Evolutionary conservation across 768 basidiomycete genomes (phyloP), one percentile per base, ranked within the genome.

Genomic region (Lenzites betulinus): DNA sequence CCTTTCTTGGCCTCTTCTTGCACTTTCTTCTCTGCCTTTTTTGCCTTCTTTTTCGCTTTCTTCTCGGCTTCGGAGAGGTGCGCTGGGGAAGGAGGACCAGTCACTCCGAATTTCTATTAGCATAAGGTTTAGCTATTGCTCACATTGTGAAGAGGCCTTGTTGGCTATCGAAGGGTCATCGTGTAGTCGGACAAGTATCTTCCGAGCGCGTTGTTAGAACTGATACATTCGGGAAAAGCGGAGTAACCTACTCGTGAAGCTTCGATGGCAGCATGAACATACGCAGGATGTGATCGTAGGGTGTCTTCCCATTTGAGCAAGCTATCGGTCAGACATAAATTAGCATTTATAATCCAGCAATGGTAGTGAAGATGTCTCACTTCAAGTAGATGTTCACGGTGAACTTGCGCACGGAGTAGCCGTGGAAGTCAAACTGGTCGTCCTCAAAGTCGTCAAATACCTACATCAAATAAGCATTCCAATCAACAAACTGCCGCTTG

Each of bases 391-490:
- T 85, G 54, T 87, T 89, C 35, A 98, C 75, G 8, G 91, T 96
- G 67, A 88, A 91, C 67, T 92, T 94, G 54, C 97, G 87, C 65
- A 98, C 65, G 65, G 92, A 92, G 73, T 98, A 99, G 7, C 90
- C 86, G 72, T 99, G 97, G 81, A 99, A 99, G 73, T 99, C 97
- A 67, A 90, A 98, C 74, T 98, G 95, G 69, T 97, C 95, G 65
- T 98, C 94, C 64, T 97, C 93, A 64, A 91, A 83, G 53, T 90
- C 90, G 54, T 88, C 82, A 72, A 96, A 98, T 16, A 88, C 76
- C 92, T 92, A 39, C 2, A 9, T 25, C 48, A 23, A 61, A 13
- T 22, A 25, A 12, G 43, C 15, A 18, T 7, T 28, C 2, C 7
- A 51, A 6, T 13, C 28, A 30, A 35, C 42, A 44, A 62, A 33